Base-by-base conservation (phyloP, 495 filamentous ascomycete genomes). In the Aeminium ludgeri region DNA sequence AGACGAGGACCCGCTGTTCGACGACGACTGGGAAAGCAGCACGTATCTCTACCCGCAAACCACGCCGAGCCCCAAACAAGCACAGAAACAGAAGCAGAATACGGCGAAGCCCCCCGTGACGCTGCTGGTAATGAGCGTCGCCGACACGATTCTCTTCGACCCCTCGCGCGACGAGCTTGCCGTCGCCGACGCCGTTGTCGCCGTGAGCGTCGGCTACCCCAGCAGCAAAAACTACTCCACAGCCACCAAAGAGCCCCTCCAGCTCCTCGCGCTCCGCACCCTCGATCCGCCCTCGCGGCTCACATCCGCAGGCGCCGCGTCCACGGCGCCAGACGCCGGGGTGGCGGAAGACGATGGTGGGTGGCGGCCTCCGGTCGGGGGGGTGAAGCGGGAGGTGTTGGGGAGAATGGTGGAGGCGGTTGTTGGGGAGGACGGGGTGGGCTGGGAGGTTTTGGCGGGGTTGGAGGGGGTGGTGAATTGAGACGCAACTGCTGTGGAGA, bases 1-100 rank as follows among this genome's bases (percentile, higher is more conserved):
- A 40, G 86, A 92, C 55, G 89, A 99, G 62, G 91, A 99, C 53
- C 91, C 91, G 1, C 75, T 93, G 52, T 96, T 99, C 65, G 79
- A 94, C 65, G 91, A 99, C 63, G 89, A 99, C 61, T 99, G 91
- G 91, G 80, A 76, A 28, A 80, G 76, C 27, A 72, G 85, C 1
- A 59, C 73, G 30, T 73, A 76, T 37, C 66, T 99, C 16, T 99
- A 86, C 63, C 73, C 80, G 1, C 65, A 69, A 3, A 25, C 3
- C 23, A 25, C 23, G 29, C 18, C 31, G 20, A 43, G 25, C 20
- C 17, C 30, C 33, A 19, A 8, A 5, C 11, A 8, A 23, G 7
- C 30, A 6, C n/a, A 8, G 23, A 10, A 13, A 10, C n/a, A 31
- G 8, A n/a, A n/a, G n/a, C n/a, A n/a, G n/a, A n/a, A n/a, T n/a